Evolutionary conservation across 2,329 filamentous ascomycete species (phyloP), one percentile per base, ranked within the genome.

Genomic region (Phialophora macrospora): DNA sequence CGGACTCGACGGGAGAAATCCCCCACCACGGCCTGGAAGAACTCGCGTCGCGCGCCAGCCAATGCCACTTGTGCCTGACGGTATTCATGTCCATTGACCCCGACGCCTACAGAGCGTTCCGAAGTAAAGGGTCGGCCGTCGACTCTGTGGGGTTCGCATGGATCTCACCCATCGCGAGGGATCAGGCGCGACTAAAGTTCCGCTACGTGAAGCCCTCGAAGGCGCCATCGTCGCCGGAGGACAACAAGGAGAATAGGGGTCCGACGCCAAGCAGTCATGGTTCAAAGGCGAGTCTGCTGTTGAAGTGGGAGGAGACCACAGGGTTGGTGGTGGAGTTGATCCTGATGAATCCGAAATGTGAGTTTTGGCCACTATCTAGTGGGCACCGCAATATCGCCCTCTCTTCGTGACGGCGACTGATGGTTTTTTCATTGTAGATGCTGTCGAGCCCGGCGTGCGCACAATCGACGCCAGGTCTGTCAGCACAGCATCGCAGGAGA

Each of bases 61-160:
- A 68, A 48, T 72, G 71, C 57, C 71, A 72, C 52, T 60, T 72
- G 17, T 72, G 71, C 62, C 57, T 72, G 54, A 72, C 71, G 3
- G 68, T 72, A 12, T 72, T 70, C 55, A 69, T 69, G 66, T 68
- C 67, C 60, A 68, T 72, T 28, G 70, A 72, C 55, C 71, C 71
- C 11, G 70, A 71, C 20, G 62, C 68, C n/a, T 70, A 71, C 52
- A 62, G 55, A 44, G 65, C 57, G n/a, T 71, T 71, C 30, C 62
- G 67, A 14, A 52, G 32, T n/a, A 52, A 55, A 22, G 65, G 63
- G 12, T 65, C 63, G 22, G 48, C 48, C 12, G 38, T 61, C 32
- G 63, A 71, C 22, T 60, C 63, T 5, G 30, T 65, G 8, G 69
- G 69, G 11, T 71, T 64, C 22, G 69, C 65, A n/a, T 67, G 64